Evolutionary conservation across 2,329 filamentous ascomycete species (phyloP).

Genomic region (Teratosphaeria zuluensis): DNA sequence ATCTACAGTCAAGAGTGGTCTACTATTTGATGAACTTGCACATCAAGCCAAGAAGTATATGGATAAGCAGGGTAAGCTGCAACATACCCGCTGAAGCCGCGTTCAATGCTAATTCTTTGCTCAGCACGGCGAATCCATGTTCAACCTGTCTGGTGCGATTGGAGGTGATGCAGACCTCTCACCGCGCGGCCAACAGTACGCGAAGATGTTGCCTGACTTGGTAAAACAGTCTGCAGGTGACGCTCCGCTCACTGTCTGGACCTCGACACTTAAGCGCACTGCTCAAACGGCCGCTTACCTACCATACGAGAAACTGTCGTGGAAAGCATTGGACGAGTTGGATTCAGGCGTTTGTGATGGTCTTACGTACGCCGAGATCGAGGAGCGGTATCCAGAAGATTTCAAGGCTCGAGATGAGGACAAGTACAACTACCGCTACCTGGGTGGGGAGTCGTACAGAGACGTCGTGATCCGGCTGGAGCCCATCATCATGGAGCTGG

Average conservation of each 20-base stretch:
- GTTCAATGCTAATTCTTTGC: background rate
- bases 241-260: slow-evolving; percentile 61
- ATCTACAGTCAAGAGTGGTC: slow-evolving; percentile 88
- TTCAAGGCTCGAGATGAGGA: slow-evolving; percentile 93
- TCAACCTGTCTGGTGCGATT: slow-evolving; percentile 82
- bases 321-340: slow-evolving; percentile 96
- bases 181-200: slow-evolving; percentile 76
- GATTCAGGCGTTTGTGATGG: slow-evolving; percentile 95
- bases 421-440: slow-evolving; percentile 99
- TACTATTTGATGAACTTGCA: slow-evolving; percentile 99
- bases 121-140: slow-evolving; percentile 88
- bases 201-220: slow-evolving; percentile 71
- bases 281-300: slow-evolving; percentile 85
- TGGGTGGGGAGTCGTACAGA: slow-evolving; percentile 88
- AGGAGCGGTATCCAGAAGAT: slow-evolving; percentile 82
- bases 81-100: too few species aligned
- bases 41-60: slow-evolving; percentile 92
- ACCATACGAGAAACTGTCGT: slow-evolving; percentile 89
- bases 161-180: slow-evolving; percentile 87
- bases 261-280: slow-evolving; percentile 68
- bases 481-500: slow-evolving; percentile 98
- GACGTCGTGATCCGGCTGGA: slow-evolving; percentile 96
- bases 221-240: slow-evolving; percentile 81
- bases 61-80: slow-evolving; percentile 69
- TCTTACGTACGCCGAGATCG: slow-evolving; percentile 91